Percentiles rank a stretch among this genome's conserved stretches.
Conservation (phyloP, 106 monocot genomes). For the Apostasia shenzhenica region DNA sequence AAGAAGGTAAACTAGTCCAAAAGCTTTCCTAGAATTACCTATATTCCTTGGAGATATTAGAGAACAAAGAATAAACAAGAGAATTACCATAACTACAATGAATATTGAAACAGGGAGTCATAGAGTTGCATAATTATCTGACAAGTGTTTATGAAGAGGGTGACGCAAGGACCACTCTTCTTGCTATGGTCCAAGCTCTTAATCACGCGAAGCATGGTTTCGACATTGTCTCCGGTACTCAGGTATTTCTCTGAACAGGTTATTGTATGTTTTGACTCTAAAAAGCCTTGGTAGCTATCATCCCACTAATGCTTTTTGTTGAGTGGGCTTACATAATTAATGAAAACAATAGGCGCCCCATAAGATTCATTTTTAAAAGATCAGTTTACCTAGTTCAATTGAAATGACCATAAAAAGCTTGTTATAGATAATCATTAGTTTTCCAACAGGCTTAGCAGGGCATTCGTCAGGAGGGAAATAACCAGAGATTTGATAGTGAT, state of each 20-base stretch:
- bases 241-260: conserved; percentile 25
- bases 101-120: conserved; percentile 43
- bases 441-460: too few species aligned
- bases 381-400: too few species aligned
- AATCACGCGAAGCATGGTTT: conserved; percentile 85
- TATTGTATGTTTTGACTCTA: not conserved
- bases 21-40: too few species aligned
- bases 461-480: too few species aligned
- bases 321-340: too few species aligned
- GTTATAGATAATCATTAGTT: too few species aligned
- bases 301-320: too few species aligned
- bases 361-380: too few species aligned
- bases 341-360: too few species aligned
- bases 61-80: not conserved
- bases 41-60: not conserved
- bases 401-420: too few species aligned
- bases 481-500: too few species aligned
- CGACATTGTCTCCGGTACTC: conserved; percentile 83
- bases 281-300: too few species aligned
- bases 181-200: conserved; percentile 91
- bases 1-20: conserved; percentile 33
- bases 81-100: not conserved
- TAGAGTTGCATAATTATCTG: conserved; percentile 88
- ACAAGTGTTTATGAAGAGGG: conserved; percentile 93
- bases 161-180: conserved; percentile 81